Evolutionary conservation across 2,329 filamentous ascomycete species (phyloP).

Genomic region (Gremmenia infestans): DNA sequence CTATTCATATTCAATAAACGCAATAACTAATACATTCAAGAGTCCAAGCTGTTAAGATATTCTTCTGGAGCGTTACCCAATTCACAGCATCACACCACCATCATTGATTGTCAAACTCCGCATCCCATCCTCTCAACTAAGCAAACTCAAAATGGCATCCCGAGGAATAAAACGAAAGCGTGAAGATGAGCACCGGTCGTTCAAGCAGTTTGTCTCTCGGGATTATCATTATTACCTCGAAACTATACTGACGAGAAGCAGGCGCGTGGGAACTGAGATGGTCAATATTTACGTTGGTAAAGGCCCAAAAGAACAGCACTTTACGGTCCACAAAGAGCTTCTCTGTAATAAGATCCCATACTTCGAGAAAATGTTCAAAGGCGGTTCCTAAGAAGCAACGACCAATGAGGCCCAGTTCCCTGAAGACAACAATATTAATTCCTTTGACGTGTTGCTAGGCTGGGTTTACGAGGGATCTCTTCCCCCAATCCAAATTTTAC

Average conservation of each 20-base stretch:
- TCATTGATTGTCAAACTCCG: not conserved
- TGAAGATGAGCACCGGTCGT: not conserved
- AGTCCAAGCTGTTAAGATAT: too few relatives aligned
- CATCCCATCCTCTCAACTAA: not conserved
- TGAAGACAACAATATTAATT: slow-evolving; percentile 1
- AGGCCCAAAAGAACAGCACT: not conserved
- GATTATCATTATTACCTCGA: not conserved
- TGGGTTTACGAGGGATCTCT: slow-evolving; percentile 6
- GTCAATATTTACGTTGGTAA: slow-evolving; percentile 6
- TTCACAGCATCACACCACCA: not conserved
- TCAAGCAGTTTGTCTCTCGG: not conserved
- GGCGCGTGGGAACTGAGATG: slow-evolving; percentile 1
- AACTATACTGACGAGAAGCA: not conserved
- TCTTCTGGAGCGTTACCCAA: not conserved
- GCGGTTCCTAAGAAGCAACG: slow-evolving; percentile 1
- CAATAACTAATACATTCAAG: too few relatives aligned
- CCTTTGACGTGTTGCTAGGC: slow-evolving; percentile 5
- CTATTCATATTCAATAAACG: too few relatives aligned
- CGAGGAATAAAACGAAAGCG: not conserved
- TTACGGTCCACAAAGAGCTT: slow-evolving; percentile 4
- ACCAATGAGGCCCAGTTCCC: slow-evolving; percentile 2
- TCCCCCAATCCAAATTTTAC: too few relatives aligned
- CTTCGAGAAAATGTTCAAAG: slow-evolving; percentile 12
- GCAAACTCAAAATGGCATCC: not conserved
- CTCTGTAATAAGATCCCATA: slow-evolving; percentile 7